phyloP scores from a whole-genome alignment of 2,329 filamentous ascomycete species.

The Domatiomyces catenatus region DNA sequence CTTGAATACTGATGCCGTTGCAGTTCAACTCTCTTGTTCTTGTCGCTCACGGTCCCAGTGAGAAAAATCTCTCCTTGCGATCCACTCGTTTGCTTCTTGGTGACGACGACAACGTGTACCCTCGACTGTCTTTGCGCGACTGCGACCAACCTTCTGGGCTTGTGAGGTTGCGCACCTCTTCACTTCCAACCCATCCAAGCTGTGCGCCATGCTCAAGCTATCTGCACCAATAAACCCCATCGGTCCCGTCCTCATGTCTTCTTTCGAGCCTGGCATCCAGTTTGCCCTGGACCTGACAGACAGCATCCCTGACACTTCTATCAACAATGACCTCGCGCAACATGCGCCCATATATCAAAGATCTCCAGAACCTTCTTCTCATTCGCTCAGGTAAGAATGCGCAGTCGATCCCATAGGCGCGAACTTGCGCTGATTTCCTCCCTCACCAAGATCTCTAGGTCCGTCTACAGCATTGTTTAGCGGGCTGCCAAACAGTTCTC shows the following conservation, averaged over 20 bases:
- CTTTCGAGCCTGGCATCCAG: constrained; percentile 9
- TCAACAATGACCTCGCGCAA: constrained; percentile 6
- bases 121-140: background rate
- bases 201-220: background rate
- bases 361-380: constrained; percentile 4
- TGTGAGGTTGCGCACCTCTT: background rate
- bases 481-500: constrained; percentile 10
- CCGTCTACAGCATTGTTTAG: constrained; percentile 10
- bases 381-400: constrained; percentile 2
- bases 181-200: background rate
- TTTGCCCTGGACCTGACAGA: constrained; percentile 13
- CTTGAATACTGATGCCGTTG: background rate
- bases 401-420: constrained; percentile 4
- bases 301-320: constrained; percentile 6
- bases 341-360: constrained; percentile 5
- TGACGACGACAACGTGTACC: background rate
- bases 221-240: background rate
- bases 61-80: background rate
- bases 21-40: background rate
- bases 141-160: background rate
- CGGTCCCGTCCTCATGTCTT: background rate
- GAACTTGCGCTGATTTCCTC: background rate
- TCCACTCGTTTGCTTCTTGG: background rate
- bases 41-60: background rate
- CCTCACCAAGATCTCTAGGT: constrained; percentile 6